Conservation (phyloP, 805 yeast species). For the Komagataella ulmi region DNA sequence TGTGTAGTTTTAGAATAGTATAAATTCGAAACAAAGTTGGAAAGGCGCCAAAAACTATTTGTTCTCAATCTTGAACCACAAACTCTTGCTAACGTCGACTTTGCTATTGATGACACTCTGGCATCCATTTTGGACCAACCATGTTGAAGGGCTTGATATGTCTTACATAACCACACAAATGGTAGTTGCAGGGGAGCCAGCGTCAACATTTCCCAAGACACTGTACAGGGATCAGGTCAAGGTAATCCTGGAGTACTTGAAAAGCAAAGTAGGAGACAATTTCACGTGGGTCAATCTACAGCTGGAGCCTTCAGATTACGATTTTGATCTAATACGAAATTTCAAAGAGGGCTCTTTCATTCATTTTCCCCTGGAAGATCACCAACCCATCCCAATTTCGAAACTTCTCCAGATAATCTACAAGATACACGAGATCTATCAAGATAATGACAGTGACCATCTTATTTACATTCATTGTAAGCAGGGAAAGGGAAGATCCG, state of each 20-base stretch:
- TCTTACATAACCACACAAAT: not conserved
- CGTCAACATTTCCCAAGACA: not conserved
- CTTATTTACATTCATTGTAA: constrained; percentile 70
- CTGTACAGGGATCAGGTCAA: not conserved
- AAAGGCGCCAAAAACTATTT: not conserved
- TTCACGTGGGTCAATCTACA: not conserved
- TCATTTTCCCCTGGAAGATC: constrained; percentile 60
- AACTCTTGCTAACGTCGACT: not conserved
- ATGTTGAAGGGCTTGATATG: not conserved
- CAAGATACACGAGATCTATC: constrained; percentile 21
- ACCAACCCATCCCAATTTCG: constrained; percentile 55
- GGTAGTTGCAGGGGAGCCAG: not conserved
- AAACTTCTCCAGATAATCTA: constrained; percentile 29
- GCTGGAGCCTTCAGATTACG: not conserved
- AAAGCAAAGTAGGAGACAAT: not conserved
- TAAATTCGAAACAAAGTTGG: not conserved
- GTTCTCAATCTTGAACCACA: not conserved
- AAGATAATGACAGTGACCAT: constrained; percentile 19
- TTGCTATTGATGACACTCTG: not conserved
- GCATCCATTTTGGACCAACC: not conserved
- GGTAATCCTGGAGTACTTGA: not conserved
- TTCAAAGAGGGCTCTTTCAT: not conserved
- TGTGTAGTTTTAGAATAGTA: not conserved
- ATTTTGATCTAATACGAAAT: too few relatives aligned
- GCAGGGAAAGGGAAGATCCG: constrained; percentile 89